Evolutionary conservation across 106 monocot genomes (phyloP).

Genomic region (Acorus calamus): DNA sequence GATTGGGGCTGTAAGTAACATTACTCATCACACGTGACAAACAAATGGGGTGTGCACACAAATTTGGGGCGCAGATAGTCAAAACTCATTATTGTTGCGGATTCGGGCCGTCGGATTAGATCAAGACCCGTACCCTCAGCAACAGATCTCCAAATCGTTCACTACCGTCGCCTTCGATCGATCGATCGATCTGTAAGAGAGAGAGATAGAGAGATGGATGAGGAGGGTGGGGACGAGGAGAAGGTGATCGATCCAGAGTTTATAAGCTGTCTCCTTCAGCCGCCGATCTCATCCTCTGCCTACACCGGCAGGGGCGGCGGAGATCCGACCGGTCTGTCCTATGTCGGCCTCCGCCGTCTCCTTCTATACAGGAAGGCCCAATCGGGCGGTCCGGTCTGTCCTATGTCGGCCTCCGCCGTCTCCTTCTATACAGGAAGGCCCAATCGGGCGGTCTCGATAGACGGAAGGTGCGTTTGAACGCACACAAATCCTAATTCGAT

Average conservation of each 20-base stretch:
- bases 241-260: constrained; percentile 35
- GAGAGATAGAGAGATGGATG: constrained; percentile 15
- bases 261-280: constrained; percentile 74
- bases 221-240: constrained; percentile 12
- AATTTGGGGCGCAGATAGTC: too few species aligned
- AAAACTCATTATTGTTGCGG: too few species aligned
- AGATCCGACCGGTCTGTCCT: constrained; percentile 29
- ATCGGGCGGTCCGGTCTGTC: not conserved
- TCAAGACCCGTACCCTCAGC: too few species aligned
- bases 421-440: constrained; percentile 63
- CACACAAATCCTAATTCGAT: too few species aligned
- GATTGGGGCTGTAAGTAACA: too few species aligned
- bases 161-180: too few species aligned
- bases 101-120: too few species aligned
- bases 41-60: too few species aligned
- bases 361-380: constrained; percentile 58
- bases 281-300: constrained; percentile 9
- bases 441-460: not conserved
- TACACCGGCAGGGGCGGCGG: constrained; percentile 11
- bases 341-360: constrained; percentile 63
- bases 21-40: too few species aligned
- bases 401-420: constrained; percentile 65
- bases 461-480: not conserved
- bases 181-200: too few species aligned
- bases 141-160: too few species aligned